Evolutionary conservation across 2,329 filamentous ascomycete genomes (phyloP), one percentile per base, ranked within the genome.

Genomic region (Amesomyces nigricolor): DNA sequence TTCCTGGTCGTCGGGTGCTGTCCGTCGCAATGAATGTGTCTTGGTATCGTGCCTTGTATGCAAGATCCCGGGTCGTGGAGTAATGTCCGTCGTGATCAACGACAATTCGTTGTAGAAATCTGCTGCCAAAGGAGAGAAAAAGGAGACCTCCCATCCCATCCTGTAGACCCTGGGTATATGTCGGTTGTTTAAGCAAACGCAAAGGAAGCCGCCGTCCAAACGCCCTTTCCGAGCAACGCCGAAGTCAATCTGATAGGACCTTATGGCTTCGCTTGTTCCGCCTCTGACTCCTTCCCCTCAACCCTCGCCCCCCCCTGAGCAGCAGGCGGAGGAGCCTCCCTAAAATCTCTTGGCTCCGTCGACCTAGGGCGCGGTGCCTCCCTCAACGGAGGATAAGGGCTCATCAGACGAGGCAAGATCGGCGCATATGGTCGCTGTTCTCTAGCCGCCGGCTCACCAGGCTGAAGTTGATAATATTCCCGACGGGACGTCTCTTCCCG

Each of bases 401-500:
- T 61, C 17, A 44, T 46, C 5, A 57, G 52, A 0, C 51, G 59
- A 22, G 57, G 59, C 10, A 58, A 32, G 7, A 61, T 52, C 7
- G 52, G 54, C 1, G 51, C n/a, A 14, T 57, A 55, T 6, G 47
- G 10, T 9, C 50, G 40, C 5, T 52, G 49, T 2, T 58, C 56
- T 10, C 57, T 46, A 8, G 56, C 11, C 10, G 52, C 9, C 4
- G 37, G 39, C 26, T 58, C 46, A 5, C 46, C 8, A 13, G 46
- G 13, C 13, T 55, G 52, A 19, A 45, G 38, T 2, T 55, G 57
- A 40, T 59, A 56, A 9, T 58, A 51, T 4, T 57, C 57, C 6
- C 51, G 38, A 8, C 53, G 53, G 2, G 39, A 14, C 8, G 45
- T 52, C 40, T 61, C 59, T 10, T 61, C 59, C 30, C 57, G 50